Evolutionary conservation across 176 grass and related monocot species (phyloP).

Genomic region (Oryza coarctata): DNA sequence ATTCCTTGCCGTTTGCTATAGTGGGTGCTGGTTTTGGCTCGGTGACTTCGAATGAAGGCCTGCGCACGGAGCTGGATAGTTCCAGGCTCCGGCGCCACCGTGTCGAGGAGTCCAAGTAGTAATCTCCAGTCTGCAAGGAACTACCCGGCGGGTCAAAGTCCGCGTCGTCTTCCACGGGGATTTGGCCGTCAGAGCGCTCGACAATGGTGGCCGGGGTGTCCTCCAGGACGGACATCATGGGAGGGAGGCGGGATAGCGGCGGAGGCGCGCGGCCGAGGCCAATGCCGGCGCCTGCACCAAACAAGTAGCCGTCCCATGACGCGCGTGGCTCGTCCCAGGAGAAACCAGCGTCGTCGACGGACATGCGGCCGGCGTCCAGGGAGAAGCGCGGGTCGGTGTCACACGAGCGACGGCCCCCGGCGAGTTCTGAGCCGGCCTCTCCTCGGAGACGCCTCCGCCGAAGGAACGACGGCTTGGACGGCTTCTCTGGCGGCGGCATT

Average conservation of each 20-base stretch:
- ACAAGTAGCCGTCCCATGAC: slow-evolving; percentile 94
- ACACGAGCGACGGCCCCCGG: slow-evolving; percentile 74
- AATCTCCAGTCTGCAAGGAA: slow-evolving; percentile 66
- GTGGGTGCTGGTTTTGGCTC: slow-evolving; percentile 41
- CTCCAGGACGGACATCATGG: slow-evolving; percentile 88
- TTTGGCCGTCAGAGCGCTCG: slow-evolving; percentile 82
- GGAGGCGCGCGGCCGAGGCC: slow-evolving; percentile 51
- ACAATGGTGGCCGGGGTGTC: slow-evolving; percentile 57
- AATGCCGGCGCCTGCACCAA: slow-evolving; percentile 53
- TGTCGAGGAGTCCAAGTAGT: slow-evolving; percentile 77
- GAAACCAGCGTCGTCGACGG: slow-evolving; percentile 82
- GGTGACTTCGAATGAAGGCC: slow-evolving; percentile 44
- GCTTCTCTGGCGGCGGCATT: slow-evolving; percentile 41
- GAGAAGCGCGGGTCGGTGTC: slow-evolving; percentile 96
- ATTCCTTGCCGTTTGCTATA: slow-evolving; percentile 31
- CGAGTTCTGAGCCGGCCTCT: slow-evolving; percentile 34
- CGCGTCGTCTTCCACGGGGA: slow-evolving; percentile 89
- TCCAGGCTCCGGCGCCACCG: slow-evolving; percentile 72
- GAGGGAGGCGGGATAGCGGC: slow-evolving; percentile 71
- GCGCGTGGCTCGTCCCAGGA: slow-evolving; percentile 93
- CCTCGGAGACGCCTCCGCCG: slow-evolving; percentile 35
- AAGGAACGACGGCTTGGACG: slow-evolving; percentile 50
- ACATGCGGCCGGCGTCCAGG: slow-evolving; percentile 81
- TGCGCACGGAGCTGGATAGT: slow-evolving; percentile 62
- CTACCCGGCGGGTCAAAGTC: slow-evolving; percentile 53